A percentile compares a stretch with the other conserved stretches of the same genome.
phyloP scores from a whole-genome alignment of 306 rosid species.

The Gastrolobium villosum region DNA sequence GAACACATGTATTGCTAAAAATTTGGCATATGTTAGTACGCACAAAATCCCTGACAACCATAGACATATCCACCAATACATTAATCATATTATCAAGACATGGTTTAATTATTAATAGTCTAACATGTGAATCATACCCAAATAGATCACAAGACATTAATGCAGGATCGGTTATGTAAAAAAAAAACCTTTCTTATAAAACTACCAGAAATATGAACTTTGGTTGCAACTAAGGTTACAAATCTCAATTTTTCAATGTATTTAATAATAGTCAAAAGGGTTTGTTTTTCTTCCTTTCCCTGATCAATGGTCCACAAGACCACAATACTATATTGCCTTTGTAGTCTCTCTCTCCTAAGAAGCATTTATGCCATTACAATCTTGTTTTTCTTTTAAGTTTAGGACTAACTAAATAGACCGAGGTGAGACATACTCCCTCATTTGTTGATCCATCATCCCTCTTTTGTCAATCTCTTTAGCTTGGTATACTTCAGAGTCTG shows the following conservation, averaged over 20 bases:
- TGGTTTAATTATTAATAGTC: neutral
- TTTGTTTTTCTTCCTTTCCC: conserved; percentile 21
- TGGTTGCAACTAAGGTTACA: neutral
- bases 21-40: no score
- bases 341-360: neutral
- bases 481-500: conserved; percentile 63
- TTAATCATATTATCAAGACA: neutral
- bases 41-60: no score
- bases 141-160: conserved; percentile 11
- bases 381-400: conserved; percentile 34
- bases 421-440: conserved; percentile 63
- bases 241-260: neutral
- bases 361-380: conserved; percentile 16
- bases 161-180: neutral
- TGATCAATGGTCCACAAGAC: no score
- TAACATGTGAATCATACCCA: neutral
- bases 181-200: neutral
- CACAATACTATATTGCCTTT: neutral
- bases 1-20: no score
- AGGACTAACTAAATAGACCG: conserved; percentile 21
- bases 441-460: conserved; percentile 46
- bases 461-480: conserved; percentile 51
- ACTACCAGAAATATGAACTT: conserved; percentile 3
- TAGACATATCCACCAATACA: neutral
- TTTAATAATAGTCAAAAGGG: no score